Evolutionary conservation across 1,284 basidiomycete genomes (phyloP).

Genomic region (Fomitopsis schrenkii): DNA sequence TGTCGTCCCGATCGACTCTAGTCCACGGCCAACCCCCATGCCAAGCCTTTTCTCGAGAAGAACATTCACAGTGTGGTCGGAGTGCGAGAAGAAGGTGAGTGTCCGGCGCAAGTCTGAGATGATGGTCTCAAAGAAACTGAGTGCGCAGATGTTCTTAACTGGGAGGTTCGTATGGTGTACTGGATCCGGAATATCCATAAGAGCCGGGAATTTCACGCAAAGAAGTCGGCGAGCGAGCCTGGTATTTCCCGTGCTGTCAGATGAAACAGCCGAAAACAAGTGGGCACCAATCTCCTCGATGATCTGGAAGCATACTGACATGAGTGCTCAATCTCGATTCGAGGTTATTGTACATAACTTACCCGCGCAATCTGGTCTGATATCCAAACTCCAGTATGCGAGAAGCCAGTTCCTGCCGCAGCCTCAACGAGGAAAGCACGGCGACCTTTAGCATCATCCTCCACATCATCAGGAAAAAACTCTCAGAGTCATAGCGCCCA

Average conservation of each 20-base stretch:
- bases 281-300: slow-evolving; percentile 22
- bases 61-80: background rate
- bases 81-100: slow-evolving; percentile 1
- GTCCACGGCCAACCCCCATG: slow-evolving; percentile 17
- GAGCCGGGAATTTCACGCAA: slow-evolving; percentile 14
- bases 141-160: slow-evolving; percentile 26
- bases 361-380: too few relatives aligned
- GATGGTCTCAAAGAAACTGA: slow-evolving; percentile 6
- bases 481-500: too few relatives aligned
- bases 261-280: slow-evolving; percentile 23
- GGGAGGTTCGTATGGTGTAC: slow-evolving; percentile 28
- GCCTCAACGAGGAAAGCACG: too few relatives aligned
- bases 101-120: background rate
- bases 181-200: slow-evolving; percentile 28
- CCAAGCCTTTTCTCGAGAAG: background rate
- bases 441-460: too few relatives aligned
- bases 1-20: slow-evolving; percentile 26
- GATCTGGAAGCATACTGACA: slow-evolving; percentile 6
- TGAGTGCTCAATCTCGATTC: too few relatives aligned
- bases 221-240: slow-evolving; percentile 18
- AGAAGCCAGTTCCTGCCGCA: too few relatives aligned
- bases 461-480: too few relatives aligned
- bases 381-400: too few relatives aligned
- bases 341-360: too few relatives aligned
- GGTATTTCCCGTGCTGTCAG: slow-evolving; percentile 33